These are phyloP conservation scores for Diplodia corticola DNA, from an alignment of 2,329 filamentous ascomycete genomes.

Conservation along the genomic window DNA sequence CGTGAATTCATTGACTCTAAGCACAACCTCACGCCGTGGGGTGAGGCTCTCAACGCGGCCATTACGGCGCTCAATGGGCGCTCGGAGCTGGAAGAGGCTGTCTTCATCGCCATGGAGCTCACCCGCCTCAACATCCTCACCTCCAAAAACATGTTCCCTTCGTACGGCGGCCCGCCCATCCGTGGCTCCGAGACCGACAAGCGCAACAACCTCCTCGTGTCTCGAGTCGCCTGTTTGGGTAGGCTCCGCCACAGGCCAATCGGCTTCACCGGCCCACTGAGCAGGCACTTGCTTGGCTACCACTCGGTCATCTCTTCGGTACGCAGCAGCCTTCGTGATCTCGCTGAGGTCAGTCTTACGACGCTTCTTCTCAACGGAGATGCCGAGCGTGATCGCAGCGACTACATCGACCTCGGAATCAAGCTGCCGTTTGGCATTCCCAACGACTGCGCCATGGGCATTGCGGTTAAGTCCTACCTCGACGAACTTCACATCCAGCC, in stretches of 20 bases:
- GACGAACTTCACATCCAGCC: conserved; percentile 65
- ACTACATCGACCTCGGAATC: conserved; percentile 65
- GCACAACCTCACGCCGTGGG: conserved; percentile 83
- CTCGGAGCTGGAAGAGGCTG: conserved; percentile 69
- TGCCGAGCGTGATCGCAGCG: conserved; percentile 64
- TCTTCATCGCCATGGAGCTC: conserved; percentile 82
- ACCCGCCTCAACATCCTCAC: conserved; percentile 77
- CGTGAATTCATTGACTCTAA: conserved; percentile 78
- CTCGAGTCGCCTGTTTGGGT: conserved; percentile 79
- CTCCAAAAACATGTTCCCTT: conserved; percentile 62
- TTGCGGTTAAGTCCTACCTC: conserved; percentile 77
- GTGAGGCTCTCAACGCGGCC: conserved; percentile 72
- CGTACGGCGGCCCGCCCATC: conserved; percentile 59
- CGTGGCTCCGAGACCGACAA: conserved; percentile 72
- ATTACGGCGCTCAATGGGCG: conserved; percentile 62
- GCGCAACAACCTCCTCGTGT: conserved; percentile 75
- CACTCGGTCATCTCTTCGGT: conserved; percentile 80
- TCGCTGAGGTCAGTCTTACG: conserved; percentile 79
- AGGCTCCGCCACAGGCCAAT: conserved; percentile 80
- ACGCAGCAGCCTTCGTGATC: conserved; percentile 74
- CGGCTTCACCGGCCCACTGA: conserved; percentile 92
- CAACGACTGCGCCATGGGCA: conserved; percentile 73
- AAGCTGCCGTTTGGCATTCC: conserved; percentile 68
- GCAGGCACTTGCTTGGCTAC: conserved; percentile 84
- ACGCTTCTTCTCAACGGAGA: conserved; percentile 81